Percentiles rank a stretch among this genome's conserved stretches.
Evolutionary conservation across 1,284 basidiomycete genomes (phyloP).

Genomic region (Cutaneotrichosporon spelunceum): DNA sequence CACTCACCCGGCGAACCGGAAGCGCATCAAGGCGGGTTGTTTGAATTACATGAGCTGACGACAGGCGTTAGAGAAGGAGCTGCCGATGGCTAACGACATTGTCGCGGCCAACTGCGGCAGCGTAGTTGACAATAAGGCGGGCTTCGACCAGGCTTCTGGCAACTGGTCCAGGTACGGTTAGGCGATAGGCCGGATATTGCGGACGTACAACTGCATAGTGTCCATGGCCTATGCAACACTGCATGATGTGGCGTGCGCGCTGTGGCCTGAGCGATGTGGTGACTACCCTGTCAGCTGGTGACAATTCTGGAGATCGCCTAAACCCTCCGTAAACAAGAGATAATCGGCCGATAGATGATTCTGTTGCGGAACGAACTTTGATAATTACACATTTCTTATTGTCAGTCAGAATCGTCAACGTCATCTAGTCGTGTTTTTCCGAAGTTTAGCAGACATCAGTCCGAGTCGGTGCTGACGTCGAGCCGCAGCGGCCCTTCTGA

Average conservation of each 20-base stretch:
- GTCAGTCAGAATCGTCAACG: background rate
- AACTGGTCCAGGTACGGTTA: background rate
- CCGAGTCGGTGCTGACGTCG: background rate
- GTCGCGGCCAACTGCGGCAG: background rate
- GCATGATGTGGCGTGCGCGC: background rate
- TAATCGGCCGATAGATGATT: too few relatives aligned
- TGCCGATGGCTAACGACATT: slow-evolving; percentile 3
- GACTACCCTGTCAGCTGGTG: too few relatives aligned
- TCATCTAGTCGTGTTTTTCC: background rate
- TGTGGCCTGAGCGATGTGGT: too few relatives aligned
- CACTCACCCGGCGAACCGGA: slow-evolving; percentile 71
- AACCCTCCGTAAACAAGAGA: too few relatives aligned
- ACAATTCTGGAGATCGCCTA: too few relatives aligned
- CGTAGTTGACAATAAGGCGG: background rate
- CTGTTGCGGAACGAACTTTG: too few relatives aligned
- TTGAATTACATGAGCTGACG: background rate
- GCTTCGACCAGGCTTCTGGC: background rate
- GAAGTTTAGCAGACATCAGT: background rate
- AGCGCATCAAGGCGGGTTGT: slow-evolving; percentile 63
- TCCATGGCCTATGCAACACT: background rate
- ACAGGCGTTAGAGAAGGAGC: slow-evolving; percentile 10
- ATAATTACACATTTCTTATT: too few relatives aligned
- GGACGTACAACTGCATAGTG: background rate
- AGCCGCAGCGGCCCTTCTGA: background rate
- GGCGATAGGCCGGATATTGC: background rate